Base-by-base conservation (phyloP, 1,284 basidiomycete genomes). In the Spongispora temasekensis region DNA sequence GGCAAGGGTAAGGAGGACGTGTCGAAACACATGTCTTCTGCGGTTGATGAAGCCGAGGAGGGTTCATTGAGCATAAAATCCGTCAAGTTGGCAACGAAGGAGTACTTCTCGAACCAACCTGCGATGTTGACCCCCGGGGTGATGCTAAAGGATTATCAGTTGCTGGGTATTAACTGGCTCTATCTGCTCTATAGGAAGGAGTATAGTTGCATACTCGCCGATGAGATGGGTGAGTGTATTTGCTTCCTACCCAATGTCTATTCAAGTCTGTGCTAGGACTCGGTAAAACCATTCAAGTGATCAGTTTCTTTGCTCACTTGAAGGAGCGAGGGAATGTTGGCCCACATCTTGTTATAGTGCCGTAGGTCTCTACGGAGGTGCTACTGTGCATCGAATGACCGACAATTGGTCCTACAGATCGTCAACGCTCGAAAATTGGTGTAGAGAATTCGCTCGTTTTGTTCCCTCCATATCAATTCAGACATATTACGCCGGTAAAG, bases 231-330 rank as follows among this genome's bases (percentile, higher is more conserved):
- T 90, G 72, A 60, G 59, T 66, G n/a, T 27, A 12, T 52, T 59
- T 31, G 53, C 28, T 17, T 32, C 35, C 25, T 57, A 21, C 50
- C 28, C n/a, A 28, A 7, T 31, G 8, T 56, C 53, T 21, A 27
- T 46, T 63, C 34, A 61, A 40, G 40, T 2, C 5, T 56, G 19
- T 37, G 10, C 32, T 68, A 94, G 94, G 95, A 69, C 87, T 99
- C 60, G 97, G 97, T 31, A 99, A 99, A 81, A 99, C 97, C 2
- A 92, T 95, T 27, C 97, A 99, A 78, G 97, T 99, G 57, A 98
- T 99, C 70, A 91, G 95, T 57, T 97, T 99, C 79, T 86, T 99
- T 59, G 93, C 96, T 2, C 85, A 93, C 67, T 81, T 98, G 60
- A 95, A 94, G 73, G 89, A 94, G 68, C 83, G 80, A 57, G 89